A percentile compares a stretch with the other conserved stretches of the same genome.
Conservation (phyloP, 495 filamentous ascomycete species). For the Neurospora pannonica region DNA sequence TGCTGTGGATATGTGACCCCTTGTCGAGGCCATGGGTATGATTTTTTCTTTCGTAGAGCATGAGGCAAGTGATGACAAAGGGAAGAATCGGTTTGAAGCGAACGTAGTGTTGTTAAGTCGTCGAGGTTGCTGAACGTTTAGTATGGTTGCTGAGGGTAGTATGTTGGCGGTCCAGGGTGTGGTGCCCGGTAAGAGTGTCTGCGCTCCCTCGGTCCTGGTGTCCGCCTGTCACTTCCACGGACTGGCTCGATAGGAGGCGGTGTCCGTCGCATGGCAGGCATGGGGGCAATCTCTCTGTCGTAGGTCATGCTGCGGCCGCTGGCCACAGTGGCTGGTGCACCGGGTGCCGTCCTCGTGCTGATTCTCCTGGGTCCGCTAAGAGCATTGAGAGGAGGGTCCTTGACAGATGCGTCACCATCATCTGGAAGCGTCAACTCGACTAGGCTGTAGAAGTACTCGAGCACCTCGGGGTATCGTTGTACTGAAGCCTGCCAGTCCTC, state of each 20-base stretch:
- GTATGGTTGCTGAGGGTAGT: constrained; percentile 14
- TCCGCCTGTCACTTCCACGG: constrained; percentile 20
- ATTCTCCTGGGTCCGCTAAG: constrained; percentile 35
- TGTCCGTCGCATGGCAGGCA: constrained; percentile 13
- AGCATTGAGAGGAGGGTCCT: constrained; percentile 47
- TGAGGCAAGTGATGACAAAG: not conserved
- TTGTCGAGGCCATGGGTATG: not conserved
- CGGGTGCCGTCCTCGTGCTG: constrained; percentile 18
- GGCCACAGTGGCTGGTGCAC: constrained; percentile 17
- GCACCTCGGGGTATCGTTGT: constrained; percentile 61
- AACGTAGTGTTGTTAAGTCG: not conserved
- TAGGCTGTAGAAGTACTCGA: constrained; percentile 62
- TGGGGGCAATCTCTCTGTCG: constrained; percentile 15
- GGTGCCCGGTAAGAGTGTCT: constrained; percentile 15
- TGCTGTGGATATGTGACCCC: not conserved
- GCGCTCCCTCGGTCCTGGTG: constrained; percentile 19
- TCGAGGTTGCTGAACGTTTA: not conserved
- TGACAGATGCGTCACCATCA: constrained; percentile 43
- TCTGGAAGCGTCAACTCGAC: constrained; percentile 50
- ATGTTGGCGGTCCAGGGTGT: constrained; percentile 17
- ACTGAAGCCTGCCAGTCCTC: constrained; percentile 64
- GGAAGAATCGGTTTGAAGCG: not conserved
- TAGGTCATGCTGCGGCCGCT: constrained; percentile 24
- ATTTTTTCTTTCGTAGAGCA: not conserved
- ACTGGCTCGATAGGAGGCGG: constrained; percentile 24